A percentile compares a stretch with the other conserved stretches of the same genome.
Evolutionary conservation across 2,329 filamentous ascomycete species (phyloP).

Genomic region (Tolypocladium tropicale): DNA sequence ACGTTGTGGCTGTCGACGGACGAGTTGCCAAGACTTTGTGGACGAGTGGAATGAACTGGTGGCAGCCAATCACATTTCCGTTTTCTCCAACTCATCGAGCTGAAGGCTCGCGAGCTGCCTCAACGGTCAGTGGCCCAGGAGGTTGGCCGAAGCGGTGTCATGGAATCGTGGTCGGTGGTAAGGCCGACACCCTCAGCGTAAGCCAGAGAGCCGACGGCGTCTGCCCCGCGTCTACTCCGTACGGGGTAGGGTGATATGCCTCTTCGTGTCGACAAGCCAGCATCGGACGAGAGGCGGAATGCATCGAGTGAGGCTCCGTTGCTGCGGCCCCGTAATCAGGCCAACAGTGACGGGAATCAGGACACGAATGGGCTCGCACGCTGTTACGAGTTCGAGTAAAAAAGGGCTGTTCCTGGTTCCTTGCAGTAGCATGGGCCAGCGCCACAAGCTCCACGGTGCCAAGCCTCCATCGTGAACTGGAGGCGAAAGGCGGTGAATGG

Average conservation of each 20-base stretch:
- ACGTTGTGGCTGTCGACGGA: neutral
- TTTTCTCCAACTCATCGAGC: neutral
- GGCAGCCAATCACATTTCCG: neutral
- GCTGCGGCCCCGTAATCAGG: neutral
- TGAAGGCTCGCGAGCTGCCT: neutral
- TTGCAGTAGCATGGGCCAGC: neutral
- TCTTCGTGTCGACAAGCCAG: neutral
- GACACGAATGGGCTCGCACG: neutral
- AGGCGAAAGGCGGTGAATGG: neutral
- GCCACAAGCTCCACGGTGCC: neutral
- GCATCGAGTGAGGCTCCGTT: neutral
- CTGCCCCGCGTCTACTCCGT: neutral
- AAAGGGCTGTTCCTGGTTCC: conserved; percentile 1
- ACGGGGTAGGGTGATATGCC: neutral
- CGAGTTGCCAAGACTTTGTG: neutral
- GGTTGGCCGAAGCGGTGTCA: neutral
- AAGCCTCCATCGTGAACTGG: neutral
- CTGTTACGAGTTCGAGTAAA: no score
- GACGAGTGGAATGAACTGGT: neutral
- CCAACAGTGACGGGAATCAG: neutral
- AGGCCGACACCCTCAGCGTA: neutral
- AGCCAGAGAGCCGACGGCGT: neutral
- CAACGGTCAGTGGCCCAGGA: neutral
- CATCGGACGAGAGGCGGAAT: neutral
- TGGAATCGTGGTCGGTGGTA: neutral